Conservation (phyloP, 495 filamentous ascomycete species). For the Hyaloscypha bicolor region DNA sequence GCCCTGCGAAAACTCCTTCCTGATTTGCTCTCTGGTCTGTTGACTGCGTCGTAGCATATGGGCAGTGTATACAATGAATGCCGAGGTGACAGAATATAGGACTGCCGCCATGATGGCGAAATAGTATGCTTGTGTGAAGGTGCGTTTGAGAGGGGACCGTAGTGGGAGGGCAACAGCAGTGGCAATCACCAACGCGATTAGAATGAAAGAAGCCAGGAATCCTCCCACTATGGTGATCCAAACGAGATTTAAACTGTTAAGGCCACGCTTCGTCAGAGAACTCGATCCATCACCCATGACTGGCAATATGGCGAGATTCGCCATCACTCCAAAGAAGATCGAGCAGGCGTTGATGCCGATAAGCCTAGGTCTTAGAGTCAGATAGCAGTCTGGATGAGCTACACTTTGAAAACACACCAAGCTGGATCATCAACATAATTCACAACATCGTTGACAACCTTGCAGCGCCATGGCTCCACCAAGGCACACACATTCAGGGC, state of each 20-base stretch:
- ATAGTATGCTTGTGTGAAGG: constrained; percentile 69
- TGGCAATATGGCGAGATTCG: constrained; percentile 70
- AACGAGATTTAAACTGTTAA: constrained; percentile 2
- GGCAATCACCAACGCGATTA: constrained; percentile 45
- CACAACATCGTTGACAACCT: not conserved
- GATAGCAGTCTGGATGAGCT: not conserved
- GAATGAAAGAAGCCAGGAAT: constrained; percentile 27
- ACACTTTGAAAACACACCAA: constrained; percentile 51
- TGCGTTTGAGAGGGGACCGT: constrained; percentile 40
- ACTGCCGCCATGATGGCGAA: constrained; percentile 74
- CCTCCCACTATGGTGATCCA: constrained; percentile 48
- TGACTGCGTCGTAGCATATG: constrained; percentile 27
- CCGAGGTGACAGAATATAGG: constrained; percentile 72
- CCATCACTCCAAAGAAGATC: constrained; percentile 63
- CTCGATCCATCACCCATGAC: constrained; percentile 73
- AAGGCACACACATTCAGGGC: constrained; percentile 79
- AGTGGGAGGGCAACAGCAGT: constrained; percentile 46
- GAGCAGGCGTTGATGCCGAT: constrained; percentile 71
- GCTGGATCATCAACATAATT: constrained; percentile 64
- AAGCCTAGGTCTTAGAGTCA: constrained; percentile 47
- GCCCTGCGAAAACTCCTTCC: constrained; percentile 62
- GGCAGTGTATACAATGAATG: constrained; percentile 68
- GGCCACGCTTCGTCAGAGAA: not conserved
- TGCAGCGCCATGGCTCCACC: constrained; percentile 68
- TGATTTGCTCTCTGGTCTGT: constrained; percentile 60